phyloP scores from a whole-genome alignment of 768 basidiomycete species.

The Agaricus subrufescens region DNA sequence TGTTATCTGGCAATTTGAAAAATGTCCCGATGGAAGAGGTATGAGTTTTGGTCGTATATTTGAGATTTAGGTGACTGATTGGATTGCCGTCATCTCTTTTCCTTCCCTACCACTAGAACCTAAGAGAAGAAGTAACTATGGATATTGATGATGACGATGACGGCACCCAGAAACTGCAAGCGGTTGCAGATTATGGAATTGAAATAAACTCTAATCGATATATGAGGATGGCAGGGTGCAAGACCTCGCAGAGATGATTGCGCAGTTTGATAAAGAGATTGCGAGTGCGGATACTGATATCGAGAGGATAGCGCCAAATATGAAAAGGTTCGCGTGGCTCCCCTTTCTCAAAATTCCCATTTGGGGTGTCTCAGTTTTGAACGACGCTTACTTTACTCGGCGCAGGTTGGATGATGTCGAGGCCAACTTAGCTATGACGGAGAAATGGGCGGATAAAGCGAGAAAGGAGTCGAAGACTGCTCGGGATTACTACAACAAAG shows the following conservation, averaged over 20 bases:
- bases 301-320: conserved; percentile 90
- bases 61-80: too few species aligned
- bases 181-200: conserved; percentile 80
- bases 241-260: conserved; percentile 57
- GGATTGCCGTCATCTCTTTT: neutral
- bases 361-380: neutral
- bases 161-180: conserved; percentile 66
- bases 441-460: conserved; percentile 89
- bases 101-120: conserved; percentile 44
- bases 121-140: conserved; percentile 86
- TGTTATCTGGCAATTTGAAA: conserved; percentile 70
- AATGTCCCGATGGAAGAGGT: conserved; percentile 97
- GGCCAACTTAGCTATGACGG: conserved; percentile 79
- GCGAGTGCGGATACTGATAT: conserved; percentile 73
- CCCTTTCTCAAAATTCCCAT: neutral
- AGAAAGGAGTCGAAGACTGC: conserved; percentile 85
- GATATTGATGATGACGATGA: conserved; percentile 89
- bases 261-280: conserved; percentile 71
- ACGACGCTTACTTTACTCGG: neutral
- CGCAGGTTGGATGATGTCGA: conserved; percentile 81
- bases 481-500: conserved; percentile 87
- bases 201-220: conserved; percentile 74
- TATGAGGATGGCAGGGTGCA: conserved; percentile 74
- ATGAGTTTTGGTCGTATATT: conserved; percentile 11
- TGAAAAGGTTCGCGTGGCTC: conserved; percentile 67